phyloP scores from a whole-genome alignment of 345 rosid genomes.

The Corchorus olitorius region DNA sequence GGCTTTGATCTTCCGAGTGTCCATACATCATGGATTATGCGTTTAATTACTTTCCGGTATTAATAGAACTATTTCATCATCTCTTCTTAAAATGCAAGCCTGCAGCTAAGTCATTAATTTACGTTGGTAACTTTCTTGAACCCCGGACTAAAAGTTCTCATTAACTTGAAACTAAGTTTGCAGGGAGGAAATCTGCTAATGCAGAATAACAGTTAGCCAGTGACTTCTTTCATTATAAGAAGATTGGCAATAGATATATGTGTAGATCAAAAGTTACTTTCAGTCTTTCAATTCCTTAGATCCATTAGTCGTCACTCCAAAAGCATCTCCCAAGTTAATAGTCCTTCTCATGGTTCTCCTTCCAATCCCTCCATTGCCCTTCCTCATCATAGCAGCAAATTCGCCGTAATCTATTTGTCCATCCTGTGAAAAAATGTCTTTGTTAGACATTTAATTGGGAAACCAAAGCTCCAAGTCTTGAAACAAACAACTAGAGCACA shows the following conservation, averaged over 20 bases:
- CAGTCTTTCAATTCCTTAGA: conserved; percentile 23
- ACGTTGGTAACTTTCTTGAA: background rate
- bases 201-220: background rate
- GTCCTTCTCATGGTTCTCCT: conserved; percentile 73
- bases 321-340: conserved; percentile 49
- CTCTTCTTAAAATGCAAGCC: background rate
- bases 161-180: background rate
- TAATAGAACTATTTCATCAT: too few species aligned
- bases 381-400: conserved; percentile 91
- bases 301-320: conserved; percentile 28
- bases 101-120: background rate
- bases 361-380: conserved; percentile 66
- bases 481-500: background rate
- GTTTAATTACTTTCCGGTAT: too few species aligned
- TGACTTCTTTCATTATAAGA: background rate
- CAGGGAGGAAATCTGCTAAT: background rate
- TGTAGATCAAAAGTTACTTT: background rate
- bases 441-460: background rate
- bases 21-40: too few species aligned
- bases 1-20: too few species aligned
- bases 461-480: background rate
- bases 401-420: conserved; percentile 87
- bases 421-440: conserved; percentile 49
- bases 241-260: background rate
- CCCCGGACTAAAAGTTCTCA: background rate